These are phyloP conservation scores for Kalmusia sp. DNA, from an alignment of 2,329 filamentous ascomycete species.

Conservation along the genomic window DNA sequence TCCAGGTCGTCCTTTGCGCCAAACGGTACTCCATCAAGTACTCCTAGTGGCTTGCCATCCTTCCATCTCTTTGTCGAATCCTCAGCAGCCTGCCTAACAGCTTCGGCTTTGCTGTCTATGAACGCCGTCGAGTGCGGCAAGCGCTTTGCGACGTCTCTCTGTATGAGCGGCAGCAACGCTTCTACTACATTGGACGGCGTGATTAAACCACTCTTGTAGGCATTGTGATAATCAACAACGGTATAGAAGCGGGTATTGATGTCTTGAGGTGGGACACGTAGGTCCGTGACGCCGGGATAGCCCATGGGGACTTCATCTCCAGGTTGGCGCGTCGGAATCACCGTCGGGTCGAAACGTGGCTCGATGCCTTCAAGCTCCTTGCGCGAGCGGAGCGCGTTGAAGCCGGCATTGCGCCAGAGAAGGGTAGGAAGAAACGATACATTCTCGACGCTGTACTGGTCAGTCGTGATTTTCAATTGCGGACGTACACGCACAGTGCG, in stretches of 20 bases:
- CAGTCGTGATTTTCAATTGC: constrained; percentile 8
- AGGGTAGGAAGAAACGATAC: constrained; percentile 67
- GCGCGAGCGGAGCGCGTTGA: constrained; percentile 63
- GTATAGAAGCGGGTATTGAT: constrained; percentile 55
- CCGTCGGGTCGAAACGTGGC: constrained; percentile 64
- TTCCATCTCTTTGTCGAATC: constrained; percentile 77
- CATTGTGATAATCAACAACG: constrained; percentile 76
- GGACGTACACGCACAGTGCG: constrained; percentile 59
- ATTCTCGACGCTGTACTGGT: constrained; percentile 62
- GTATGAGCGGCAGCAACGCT: constrained; percentile 73
- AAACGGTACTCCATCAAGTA: constrained; percentile 83
- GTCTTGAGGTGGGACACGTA: constrained; percentile 26
- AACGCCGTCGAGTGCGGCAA: constrained; percentile 76
- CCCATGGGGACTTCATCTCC: constrained; percentile 22
- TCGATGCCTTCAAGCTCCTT: constrained; percentile 61
- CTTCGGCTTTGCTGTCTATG: constrained; percentile 69
- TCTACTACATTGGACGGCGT: constrained; percentile 78
- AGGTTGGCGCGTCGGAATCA: constrained; percentile 53
- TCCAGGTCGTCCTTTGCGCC: constrained; percentile 84
- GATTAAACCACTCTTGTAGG: constrained; percentile 72
- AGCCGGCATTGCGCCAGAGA: constrained; percentile 76
- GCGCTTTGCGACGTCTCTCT: constrained; percentile 60
- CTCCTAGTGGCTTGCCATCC: constrained; percentile 67
- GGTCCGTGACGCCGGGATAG: constrained; percentile 26
- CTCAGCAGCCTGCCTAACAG: constrained; percentile 71